Evolutionary conservation across 768 basidiomycete genomes (phyloP).

Genomic region (Tylopilus vinaceipallidus): DNA sequence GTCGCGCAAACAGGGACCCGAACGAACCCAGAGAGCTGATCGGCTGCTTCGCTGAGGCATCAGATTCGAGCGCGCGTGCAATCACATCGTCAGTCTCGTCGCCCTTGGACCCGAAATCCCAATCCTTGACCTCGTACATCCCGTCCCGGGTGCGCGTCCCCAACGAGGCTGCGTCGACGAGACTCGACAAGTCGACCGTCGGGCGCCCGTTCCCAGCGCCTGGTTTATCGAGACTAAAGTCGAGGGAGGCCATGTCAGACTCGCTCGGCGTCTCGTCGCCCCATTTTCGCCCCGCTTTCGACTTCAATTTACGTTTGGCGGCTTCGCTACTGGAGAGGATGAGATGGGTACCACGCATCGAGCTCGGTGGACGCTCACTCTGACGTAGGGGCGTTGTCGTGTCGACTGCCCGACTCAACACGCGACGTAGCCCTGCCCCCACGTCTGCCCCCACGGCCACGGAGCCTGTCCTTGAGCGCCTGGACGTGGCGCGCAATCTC

Average conservation of each 20-base stretch:
- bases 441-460: conserved; percentile 67
- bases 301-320: conserved; percentile 57
- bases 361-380: conserved; percentile 57
- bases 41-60: conserved; percentile 34
- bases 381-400: conserved; percentile 61
- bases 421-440: conserved; percentile 49
- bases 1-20: conserved; percentile 77
- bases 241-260: conserved; percentile 89
- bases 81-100: conserved; percentile 53
- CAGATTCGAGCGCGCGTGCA: conserved; percentile 52
- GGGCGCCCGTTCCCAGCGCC: conserved; percentile 31
- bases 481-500: conserved; percentile 92
- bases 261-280: conserved; percentile 78
- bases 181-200: conserved; percentile 53
- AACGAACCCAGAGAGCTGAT: conserved; percentile 58
- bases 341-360: neutral
- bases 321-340: conserved; percentile 57
- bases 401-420: conserved; percentile 51
- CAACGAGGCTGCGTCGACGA: conserved; percentile 70
- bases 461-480: conserved; percentile 81
- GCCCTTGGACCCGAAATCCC: conserved; percentile 64
- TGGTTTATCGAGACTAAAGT: conserved; percentile 71
- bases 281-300: conserved; percentile 89
- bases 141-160: conserved; percentile 76
- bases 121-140: conserved; percentile 76